These are phyloP conservation scores for Oldenlandia corymbosa DNA, from an alignment of 257 asterid species.

Conservation along the genomic window DNA sequence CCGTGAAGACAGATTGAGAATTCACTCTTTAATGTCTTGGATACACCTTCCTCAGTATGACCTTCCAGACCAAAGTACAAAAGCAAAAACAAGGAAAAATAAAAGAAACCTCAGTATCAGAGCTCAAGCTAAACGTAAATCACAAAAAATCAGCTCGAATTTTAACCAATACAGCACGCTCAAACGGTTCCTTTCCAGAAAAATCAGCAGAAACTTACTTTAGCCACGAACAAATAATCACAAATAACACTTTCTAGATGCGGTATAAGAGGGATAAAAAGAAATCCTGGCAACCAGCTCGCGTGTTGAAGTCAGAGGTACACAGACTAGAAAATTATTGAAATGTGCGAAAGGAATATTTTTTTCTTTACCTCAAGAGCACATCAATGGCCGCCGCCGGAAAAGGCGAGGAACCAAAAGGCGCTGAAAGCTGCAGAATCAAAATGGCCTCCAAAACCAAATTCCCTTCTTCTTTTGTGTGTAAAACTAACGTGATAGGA, in stretches of 20 bases:
- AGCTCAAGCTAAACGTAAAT: background rate
- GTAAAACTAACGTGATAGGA: too few species aligned
- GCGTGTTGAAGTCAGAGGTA: background rate
- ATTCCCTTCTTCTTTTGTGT: background rate
- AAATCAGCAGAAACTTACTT: background rate
- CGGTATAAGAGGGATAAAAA: background rate
- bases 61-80: too few species aligned
- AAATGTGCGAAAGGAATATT: background rate
- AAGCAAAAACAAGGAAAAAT: too few species aligned
- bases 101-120: too few species aligned
- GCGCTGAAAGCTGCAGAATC: background rate
- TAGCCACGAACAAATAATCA: too few species aligned
- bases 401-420: background rate
- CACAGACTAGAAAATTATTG: background rate
- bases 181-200: background rate
- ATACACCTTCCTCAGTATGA: background rate
- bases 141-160: background rate
- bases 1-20: background rate
- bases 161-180: background rate
- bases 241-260: background rate
- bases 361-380: conserved; percentile 7
- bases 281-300: too few species aligned
- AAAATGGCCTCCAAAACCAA: background rate
- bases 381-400: background rate
- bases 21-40: background rate